These are phyloP conservation scores for Penicillium digitatum DNA, from an alignment of 2,329 filamentous ascomycete genomes.

Conservation along the genomic window DNA sequence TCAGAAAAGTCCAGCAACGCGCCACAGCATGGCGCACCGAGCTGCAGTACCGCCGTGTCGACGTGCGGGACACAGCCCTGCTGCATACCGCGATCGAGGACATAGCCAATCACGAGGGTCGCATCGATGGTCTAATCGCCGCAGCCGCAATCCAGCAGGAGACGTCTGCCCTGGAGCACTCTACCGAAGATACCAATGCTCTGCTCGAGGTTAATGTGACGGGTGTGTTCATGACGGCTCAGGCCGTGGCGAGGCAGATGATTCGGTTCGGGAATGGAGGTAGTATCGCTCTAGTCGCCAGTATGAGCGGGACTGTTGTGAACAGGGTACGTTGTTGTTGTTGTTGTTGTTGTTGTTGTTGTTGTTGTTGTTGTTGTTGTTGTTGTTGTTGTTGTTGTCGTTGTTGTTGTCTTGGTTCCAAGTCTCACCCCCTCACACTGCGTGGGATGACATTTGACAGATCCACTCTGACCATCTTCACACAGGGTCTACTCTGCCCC, in stretches of 20 bases:
- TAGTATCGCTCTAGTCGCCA: constrained; percentile 60
- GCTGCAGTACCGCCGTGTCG: constrained; percentile 70
- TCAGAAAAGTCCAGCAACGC: not conserved
- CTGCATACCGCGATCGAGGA: constrained; percentile 64
- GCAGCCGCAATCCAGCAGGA: constrained; percentile 74
- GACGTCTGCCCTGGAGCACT: constrained; percentile 74
- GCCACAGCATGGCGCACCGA: constrained; percentile 44
- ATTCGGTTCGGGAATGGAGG: constrained; percentile 57
- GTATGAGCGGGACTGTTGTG: constrained; percentile 59
- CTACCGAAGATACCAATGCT: constrained; percentile 55
- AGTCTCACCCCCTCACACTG: too few relatives aligned
- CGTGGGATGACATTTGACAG: too few relatives aligned
- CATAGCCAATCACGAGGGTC: constrained; percentile 66
- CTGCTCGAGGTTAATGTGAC: constrained; percentile 62
- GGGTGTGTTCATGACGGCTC: constrained; percentile 60
- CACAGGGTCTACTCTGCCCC: constrained; percentile 14
- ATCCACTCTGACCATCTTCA: not conserved
- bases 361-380: not conserved
- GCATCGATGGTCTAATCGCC: constrained; percentile 74
- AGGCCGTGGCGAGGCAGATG: constrained; percentile 61
- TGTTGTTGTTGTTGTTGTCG: too few relatives aligned
- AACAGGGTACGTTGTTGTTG: constrained; percentile 37
- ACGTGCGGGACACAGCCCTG: constrained; percentile 67
- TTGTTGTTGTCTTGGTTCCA: too few relatives aligned
- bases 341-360: not conserved